A percentile compares a stretch with the other conserved stretches of the same genome.
Evolutionary conservation across 805 yeast species (phyloP).

Genomic region (Candida manassasensis): DNA sequence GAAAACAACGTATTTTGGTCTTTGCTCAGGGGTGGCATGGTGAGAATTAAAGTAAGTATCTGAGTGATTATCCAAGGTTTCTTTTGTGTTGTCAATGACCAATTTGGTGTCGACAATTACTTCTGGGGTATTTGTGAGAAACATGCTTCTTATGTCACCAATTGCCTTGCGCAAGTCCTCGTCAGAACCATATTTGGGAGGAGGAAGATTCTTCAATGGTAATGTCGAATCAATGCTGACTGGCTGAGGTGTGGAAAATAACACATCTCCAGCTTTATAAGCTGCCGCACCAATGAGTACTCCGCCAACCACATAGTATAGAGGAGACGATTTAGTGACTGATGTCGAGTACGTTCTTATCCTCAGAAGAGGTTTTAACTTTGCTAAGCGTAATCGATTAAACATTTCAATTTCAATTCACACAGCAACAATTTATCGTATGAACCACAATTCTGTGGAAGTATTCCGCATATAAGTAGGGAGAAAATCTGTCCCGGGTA

Average conservation of each 20-base stretch:
- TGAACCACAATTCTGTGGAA: too few species aligned
- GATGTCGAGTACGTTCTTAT: too few species aligned
- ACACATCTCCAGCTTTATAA: neutral
- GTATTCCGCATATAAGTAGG: too few species aligned
- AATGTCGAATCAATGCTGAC: constrained; percentile 12
- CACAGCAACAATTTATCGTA: too few species aligned
- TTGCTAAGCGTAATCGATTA: too few species aligned
- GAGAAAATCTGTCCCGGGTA: too few species aligned
- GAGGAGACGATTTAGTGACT: neutral
- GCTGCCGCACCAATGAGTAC: constrained; percentile 4
- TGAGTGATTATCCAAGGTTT: constrained; percentile 22
- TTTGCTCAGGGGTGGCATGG: constrained; percentile 24
- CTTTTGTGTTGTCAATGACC: constrained; percentile 19
- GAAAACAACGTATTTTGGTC: constrained; percentile 45
- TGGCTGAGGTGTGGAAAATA: neutral
- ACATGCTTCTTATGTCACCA: constrained; percentile 14
- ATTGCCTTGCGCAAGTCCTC: constrained; percentile 19
- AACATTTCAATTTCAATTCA: too few species aligned
- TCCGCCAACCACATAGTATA: constrained; percentile 5
- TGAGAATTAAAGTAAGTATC: constrained; percentile 34
- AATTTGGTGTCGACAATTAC: constrained; percentile 15
- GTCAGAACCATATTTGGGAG: constrained; percentile 22
- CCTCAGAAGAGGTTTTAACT: too few species aligned
- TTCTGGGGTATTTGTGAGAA: constrained; percentile 9
- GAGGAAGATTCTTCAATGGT: constrained; percentile 10